These are phyloP conservation scores for Nemania diffusa DNA, from an alignment of 2,329 filamentous ascomycete species.

Conservation along the genomic window DNA sequence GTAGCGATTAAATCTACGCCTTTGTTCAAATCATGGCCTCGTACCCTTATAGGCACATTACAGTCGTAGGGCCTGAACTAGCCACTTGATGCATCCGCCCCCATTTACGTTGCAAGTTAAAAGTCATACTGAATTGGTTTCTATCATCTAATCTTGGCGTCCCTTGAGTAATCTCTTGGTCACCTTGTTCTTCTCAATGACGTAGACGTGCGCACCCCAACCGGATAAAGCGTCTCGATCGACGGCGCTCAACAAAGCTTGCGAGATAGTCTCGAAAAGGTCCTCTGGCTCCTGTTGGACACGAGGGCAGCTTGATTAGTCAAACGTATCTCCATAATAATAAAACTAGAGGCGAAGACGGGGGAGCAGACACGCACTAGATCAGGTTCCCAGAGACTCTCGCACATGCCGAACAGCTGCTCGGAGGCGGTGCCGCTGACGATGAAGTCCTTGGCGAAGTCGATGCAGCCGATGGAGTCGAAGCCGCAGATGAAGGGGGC, in stretches of 20 bases:
- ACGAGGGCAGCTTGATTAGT: conserved; percentile 15
- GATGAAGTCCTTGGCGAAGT: conserved; percentile 99
- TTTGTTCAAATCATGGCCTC: conserved; percentile 12
- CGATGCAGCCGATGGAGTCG: conserved; percentile 98
- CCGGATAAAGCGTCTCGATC: conserved; percentile 96
- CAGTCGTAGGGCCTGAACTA: conserved; percentile 1
- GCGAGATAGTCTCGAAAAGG: conserved; percentile 97
- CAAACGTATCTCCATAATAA: neutral
- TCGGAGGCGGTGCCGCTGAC: conserved; percentile 96
- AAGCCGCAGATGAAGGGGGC: conserved; percentile 99
- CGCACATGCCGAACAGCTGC: conserved; percentile 98
- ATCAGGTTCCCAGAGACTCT: conserved; percentile 97
- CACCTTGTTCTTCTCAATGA: conserved; percentile 99
- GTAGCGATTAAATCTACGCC: conserved; percentile 22
- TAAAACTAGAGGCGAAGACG: neutral
- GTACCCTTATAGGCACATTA: conserved; percentile 21
- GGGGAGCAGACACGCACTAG: conserved; percentile 69
- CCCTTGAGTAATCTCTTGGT: conserved; percentile 99
- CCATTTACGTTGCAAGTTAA: neutral
- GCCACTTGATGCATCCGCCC: neutral
- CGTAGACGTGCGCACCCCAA: conserved; percentile 99
- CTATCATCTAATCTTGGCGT: conserved; percentile 79
- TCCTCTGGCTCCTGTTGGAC: conserved; percentile 80
- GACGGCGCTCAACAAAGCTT: conserved; percentile 93
- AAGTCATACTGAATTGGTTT: neutral